A percentile compares a stretch with the other conserved stretches of the same genome.
Evolutionary conservation across 2,329 filamentous ascomycete species (phyloP).

Genomic region (Akanthomyces dipterigenus): DNA sequence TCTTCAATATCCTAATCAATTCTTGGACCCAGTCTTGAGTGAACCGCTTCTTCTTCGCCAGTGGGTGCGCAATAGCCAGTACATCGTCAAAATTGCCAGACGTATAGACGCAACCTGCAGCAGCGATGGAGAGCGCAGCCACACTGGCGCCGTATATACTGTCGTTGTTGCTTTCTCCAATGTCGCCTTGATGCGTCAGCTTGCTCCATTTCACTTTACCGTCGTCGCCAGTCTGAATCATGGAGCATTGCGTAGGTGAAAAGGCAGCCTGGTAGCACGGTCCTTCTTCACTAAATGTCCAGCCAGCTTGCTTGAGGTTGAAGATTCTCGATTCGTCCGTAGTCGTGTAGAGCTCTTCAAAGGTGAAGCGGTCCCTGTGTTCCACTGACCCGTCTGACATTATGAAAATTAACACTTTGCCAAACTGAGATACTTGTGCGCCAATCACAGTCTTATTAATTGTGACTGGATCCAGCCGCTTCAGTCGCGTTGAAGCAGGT

Average conservation of each 20-base stretch:
- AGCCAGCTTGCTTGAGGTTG: conserved; percentile 70
- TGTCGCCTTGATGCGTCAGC: conserved; percentile 44
- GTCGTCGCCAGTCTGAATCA: conserved; percentile 52
- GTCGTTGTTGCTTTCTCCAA: conserved; percentile 41
- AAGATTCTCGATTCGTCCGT: conserved; percentile 59
- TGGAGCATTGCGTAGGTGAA: conserved; percentile 54
- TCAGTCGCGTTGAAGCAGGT: conserved; percentile 38
- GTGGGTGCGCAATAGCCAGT: conserved; percentile 57
- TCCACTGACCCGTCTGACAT: conserved; percentile 78
- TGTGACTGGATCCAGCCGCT: conserved; percentile 60
- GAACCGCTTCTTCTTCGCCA: conserved; percentile 36
- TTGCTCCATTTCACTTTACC: conserved; percentile 53
- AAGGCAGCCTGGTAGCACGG: conserved; percentile 57
- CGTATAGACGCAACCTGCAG: conserved; percentile 38
- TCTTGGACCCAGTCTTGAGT: conserved; percentile 57
- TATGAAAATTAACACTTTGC: conserved; percentile 63
- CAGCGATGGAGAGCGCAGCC: conserved; percentile 51
- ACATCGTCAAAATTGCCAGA: conserved; percentile 62
- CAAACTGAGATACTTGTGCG: conserved; percentile 61
- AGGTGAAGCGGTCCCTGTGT: conserved; percentile 68
- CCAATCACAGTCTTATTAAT: conserved; percentile 66
- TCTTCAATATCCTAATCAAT: conserved; percentile 61
- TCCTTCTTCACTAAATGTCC: conserved; percentile 59
- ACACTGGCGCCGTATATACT: conserved; percentile 53
- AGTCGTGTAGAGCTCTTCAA: conserved; percentile 61